These are phyloP conservation scores for Capronia americana DNA, from an alignment of 2,329 filamentous ascomycete genomes.

Conservation along the genomic window DNA sequence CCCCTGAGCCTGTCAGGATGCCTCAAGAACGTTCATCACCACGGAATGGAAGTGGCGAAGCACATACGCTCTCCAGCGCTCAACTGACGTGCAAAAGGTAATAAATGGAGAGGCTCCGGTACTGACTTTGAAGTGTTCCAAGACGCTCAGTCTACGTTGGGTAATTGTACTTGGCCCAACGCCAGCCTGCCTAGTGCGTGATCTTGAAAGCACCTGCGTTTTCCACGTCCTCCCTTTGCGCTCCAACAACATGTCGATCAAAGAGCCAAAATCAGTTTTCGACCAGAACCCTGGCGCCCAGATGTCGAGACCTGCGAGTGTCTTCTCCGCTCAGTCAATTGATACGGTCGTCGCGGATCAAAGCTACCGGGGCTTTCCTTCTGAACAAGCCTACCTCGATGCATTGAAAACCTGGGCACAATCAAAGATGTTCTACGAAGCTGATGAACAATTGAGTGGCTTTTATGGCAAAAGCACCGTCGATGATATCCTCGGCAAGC, in stretches of 20 bases:
- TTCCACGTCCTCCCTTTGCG: not conserved
- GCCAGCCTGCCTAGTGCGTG: not conserved
- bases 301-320: constrained; percentile 44
- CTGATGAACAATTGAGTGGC: constrained; percentile 26
- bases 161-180: not conserved
- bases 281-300: constrained; percentile 28
- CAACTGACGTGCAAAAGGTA: not conserved
- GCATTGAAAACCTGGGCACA: constrained; percentile 32
- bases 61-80: not conserved
- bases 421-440: constrained; percentile 28
- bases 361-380: constrained; percentile 32
- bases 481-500: constrained; percentile 26
- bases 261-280: constrained; percentile 12
- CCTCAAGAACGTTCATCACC: not conserved
- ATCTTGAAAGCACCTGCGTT: not conserved
- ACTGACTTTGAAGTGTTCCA: not conserved
- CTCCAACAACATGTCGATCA: constrained; percentile 13
- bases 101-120: not conserved
- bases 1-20: not conserved
- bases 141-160: not conserved
- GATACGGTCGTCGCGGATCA: constrained; percentile 32
- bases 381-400: constrained; percentile 32
- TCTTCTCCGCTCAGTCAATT: constrained; percentile 62
- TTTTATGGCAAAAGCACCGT: constrained; percentile 34
- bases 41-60: not conserved